Evolutionary conservation across 73 alveolate species (phyloP).

Genomic region (Paramecium tetraurelia): DNA sequence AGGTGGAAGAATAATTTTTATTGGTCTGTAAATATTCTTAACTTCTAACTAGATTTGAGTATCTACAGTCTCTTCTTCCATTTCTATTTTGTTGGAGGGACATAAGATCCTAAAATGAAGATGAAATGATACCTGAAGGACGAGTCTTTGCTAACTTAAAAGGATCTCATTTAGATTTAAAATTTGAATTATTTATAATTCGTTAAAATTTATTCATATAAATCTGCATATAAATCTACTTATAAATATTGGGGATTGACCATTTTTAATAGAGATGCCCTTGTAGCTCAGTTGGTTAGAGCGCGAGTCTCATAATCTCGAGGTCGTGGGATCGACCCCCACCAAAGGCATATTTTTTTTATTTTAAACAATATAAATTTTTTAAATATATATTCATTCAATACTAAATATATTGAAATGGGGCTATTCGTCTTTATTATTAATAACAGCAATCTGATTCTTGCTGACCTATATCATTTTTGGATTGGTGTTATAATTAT

Average conservation of each 20-base stretch:
- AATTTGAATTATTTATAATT: slow-evolving; percentile 27
- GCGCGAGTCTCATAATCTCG: slow-evolving; percentile 74
- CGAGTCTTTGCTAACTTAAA: slow-evolving; percentile 2
- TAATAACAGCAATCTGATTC: background rate
- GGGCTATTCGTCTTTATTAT: slow-evolving; percentile 8
- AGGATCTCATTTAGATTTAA: slow-evolving; percentile 28
- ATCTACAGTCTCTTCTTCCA: slow-evolving; percentile 36
- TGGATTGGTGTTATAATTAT: slow-evolving; percentile 26
- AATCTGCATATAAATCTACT: background rate
- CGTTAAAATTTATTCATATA: slow-evolving; percentile 23
- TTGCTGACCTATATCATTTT: background rate
- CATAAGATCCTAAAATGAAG: background rate
- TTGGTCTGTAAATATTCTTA: background rate
- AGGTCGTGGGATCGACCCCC: slow-evolving; percentile 71
- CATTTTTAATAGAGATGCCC: slow-evolving; percentile 2
- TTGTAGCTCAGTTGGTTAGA: slow-evolving; percentile 71
- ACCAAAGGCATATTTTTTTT: slow-evolving; percentile 62
- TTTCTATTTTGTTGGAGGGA: background rate
- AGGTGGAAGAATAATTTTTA: slow-evolving; percentile 34
- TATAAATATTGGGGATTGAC: background rate
- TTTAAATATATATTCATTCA: background rate
- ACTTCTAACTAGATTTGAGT: background rate
- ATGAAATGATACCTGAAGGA: background rate
- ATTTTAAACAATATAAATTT: background rate
- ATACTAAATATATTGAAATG: background rate